Evolutionary conservation across 768 basidiomycete genomes (phyloP), one percentile per base, ranked within the genome.

Genomic region (Termitomyces eurrhizus): DNA sequence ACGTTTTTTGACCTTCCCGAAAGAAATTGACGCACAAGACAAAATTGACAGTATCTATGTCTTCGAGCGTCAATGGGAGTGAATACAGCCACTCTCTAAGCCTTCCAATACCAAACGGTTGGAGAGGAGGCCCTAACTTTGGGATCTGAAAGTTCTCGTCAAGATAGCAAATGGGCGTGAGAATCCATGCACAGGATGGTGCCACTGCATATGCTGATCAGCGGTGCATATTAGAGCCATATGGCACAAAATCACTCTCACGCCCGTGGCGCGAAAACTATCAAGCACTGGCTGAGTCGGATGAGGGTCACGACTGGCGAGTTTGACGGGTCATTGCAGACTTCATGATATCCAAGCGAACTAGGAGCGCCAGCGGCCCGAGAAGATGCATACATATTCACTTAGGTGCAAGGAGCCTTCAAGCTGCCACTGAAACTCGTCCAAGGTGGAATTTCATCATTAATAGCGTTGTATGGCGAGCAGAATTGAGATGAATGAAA

Each of bases 401-500:
- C n/a, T n/a, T n/a, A n/a, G n/a, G n/a, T n/a, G n/a, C n/a, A n/a
- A n/a, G n/a, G n/a, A n/a, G n/a, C n/a, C 29, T 4, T 4, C 29
- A 29, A 29, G 29, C 29, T 29, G 29, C 29, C n/a, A n/a, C 60
- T 64, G 39, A 67, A 60, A 59, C 70, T 75, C 26, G 73, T 72
- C 3, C 72, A 57, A 33, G 71, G 69, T 0, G 75, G 74, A 4
- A 67, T 70, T n/a, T 68, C 73, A 50, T 70, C 70, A 11, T 63
- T 55, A 44, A 70, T 72, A 46, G 64, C 56, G 33, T 42, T 45
- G n/a, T 33, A 26, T 26, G 70, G 68, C 21, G 73, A 62, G 45
- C 67, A 70, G 37, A 72, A 64, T 46, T 72, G 70, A 50, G 73
- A 67, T 48, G 39, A 36, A n/a, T 69, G 68, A 4, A 73, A 72